phyloP scores from a whole-genome alignment of 805 yeast species.

The Yarrowia bubula region DNA sequence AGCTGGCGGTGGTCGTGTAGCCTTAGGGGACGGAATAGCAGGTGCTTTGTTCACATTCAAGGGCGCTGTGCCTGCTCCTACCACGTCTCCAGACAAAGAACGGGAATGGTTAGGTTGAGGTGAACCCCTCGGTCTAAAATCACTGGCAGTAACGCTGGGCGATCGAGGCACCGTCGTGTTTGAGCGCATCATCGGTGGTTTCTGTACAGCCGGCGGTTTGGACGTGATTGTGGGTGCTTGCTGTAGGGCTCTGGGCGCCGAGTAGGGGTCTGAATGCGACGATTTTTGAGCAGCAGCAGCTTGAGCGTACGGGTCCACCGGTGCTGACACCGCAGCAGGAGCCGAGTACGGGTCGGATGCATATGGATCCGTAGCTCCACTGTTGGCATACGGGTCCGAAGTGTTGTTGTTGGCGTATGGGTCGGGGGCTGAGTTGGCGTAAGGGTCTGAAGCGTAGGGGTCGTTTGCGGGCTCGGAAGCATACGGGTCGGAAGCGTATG shows the following conservation, averaged over 20 bases:
- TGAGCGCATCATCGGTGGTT: slow-evolving; percentile 16
- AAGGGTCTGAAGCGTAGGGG: not conserved
- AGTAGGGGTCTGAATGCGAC: not conserved
- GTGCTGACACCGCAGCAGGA: not conserved
- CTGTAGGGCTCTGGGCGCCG: not conserved
- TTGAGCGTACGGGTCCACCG: not conserved
- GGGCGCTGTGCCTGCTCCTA: not conserved
- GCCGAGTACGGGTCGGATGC: not conserved
- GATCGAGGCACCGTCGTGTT: slow-evolving; percentile 17
- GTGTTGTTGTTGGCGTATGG: not conserved
- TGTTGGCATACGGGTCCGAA: not conserved
- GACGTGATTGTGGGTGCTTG: slow-evolving; percentile 6
- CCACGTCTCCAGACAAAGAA: not conserved
- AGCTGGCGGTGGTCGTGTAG: not conserved
- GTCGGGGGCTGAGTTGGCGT: not conserved
- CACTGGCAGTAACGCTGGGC: not conserved
- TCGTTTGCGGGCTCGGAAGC: not conserved
- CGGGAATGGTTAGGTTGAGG: not conserved
- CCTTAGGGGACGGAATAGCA: not conserved
- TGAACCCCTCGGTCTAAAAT: not conserved
- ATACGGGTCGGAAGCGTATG: slow-evolving; percentile 8
- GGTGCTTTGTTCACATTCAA: not conserved
- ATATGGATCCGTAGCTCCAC: not conserved
- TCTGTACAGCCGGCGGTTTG: not conserved
- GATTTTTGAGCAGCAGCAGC: not conserved